Base-by-base conservation (phyloP, 2,329 filamentous ascomycete species). In the Diaporthe destruens region DNA sequence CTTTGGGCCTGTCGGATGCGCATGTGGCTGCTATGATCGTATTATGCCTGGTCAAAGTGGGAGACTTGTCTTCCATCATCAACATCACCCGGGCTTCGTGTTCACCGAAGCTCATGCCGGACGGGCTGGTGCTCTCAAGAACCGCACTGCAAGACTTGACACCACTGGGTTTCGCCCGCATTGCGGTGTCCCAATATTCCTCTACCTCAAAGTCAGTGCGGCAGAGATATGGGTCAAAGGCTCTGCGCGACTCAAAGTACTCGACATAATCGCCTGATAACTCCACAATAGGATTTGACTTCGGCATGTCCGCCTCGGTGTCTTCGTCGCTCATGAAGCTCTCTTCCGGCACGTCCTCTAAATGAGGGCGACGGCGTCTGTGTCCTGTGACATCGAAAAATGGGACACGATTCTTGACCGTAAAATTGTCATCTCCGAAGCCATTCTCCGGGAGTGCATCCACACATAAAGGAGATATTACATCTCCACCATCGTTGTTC, bases 321-420 rank as follows among this genome's bases (percentile, higher is more conserved):
- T 36, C 11, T 7, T 51, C 18, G 1, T 32, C 39, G 6, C 16
- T 32, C 2, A n/a, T 18, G 23, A 8, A 2, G 18, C 12, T 18
- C 8, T 47, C 42, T 18, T 20, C 25, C 42, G 36, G 29, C 2
- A 65, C 59, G 2, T 51, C 29, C 7, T 65, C 18, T n/a, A 65
- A 29, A 1, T 51, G 25, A 6, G 44, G 59, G 18, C 42, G 29
- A 6, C 29, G 44, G 16, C 25, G 59, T 8, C 59, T 65, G 44
- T 34, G 6, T 6, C 59, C 59, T 23, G 2, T 23, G 42, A 51
- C 12, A 14, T 65, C 42, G 6, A 23, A 25, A 51, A 51, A 34
- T 25, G 44, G 59, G 3, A 65, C 59, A 36, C 59, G 42, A 20
- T 65, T 65, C 59, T 51, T 65, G 59, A 34, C 34, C 29, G 42